Base-by-base conservation (phyloP, 495 filamentous ascomycete genomes). In the Penicillium turbatum region DNA sequence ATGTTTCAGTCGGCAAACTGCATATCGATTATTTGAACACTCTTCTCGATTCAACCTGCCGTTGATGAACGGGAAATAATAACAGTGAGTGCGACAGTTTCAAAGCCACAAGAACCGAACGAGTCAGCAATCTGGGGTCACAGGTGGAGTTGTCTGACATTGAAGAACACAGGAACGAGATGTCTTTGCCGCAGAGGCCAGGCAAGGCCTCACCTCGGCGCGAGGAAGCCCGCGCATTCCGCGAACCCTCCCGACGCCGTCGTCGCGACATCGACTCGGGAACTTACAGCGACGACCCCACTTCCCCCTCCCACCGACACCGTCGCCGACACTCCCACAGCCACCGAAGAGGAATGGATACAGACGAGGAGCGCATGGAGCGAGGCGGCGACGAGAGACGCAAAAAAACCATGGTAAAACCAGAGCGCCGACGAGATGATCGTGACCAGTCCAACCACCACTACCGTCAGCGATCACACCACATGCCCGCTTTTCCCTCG, bases 371-470 rank as follows among this genome's bases (percentile, higher is more conserved):
- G 55, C 68, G 69, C 54, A 64, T 68, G 61, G 63, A 68, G 47
- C 63, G 48, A 59, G 67, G 57, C 54, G 72, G 35, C 43, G 68
- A 57, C 42, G 31, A 51, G 51, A 53, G 51, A 76, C 85, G 90
- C 40, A 97, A 96, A 67, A 83, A 84, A 58, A 95, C 86, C 60
- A 73, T 99, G 48, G 84, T 97, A 55, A 80, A 87, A 55, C 95
- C 95, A 3, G 93, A 99, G 65, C 82, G 95, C 48, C 85, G 84
- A 54, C 83, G 85, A 21, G 86, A 92, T 52, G 86, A 90, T 53
- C 78, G 72, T 51, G 87, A 91, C 55, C 89, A 97, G 66, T 92
- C 91, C 9, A 93, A 97, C 63, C 97, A 95, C 64, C 82, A 96
- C 63, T 97, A 97, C 67, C 83, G 88, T 35, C 86, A 96, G 64